phyloP scores from a whole-genome alignment of 2,329 filamentous ascomycete genomes.

The Neofusicoccum laricinum region DNA sequence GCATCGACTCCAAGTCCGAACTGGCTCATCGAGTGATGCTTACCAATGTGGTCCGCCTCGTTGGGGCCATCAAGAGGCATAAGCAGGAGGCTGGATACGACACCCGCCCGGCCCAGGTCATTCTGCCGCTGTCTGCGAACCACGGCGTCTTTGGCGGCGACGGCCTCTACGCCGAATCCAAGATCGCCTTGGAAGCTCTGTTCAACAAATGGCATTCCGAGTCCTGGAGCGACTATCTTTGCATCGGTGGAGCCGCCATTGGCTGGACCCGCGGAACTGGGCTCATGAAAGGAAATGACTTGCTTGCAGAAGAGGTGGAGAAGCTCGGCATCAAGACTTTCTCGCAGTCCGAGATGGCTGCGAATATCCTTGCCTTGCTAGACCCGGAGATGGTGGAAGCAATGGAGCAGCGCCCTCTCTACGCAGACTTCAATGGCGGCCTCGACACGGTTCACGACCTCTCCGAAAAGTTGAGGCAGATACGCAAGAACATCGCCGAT shows the following conservation, averaged over 20 bases:
- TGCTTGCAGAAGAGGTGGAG: conserved; percentile 38
- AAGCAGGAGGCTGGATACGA: neutral
- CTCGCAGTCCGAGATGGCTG: conserved; percentile 30
- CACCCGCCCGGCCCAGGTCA: conserved; percentile 28
- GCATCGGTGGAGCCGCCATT: conserved; percentile 42
- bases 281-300: conserved; percentile 44
- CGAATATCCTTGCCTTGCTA: conserved; percentile 38
- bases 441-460: conserved; percentile 26
- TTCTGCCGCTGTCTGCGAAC: conserved; percentile 46
- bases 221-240: conserved; percentile 38
- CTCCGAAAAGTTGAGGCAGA: conserved; percentile 18
- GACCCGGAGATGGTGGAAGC: conserved; percentile 27
- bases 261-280: conserved; percentile 48
- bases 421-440: conserved; percentile 41
- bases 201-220: conserved; percentile 37
- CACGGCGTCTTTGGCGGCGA: conserved; percentile 44
- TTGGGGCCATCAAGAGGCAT: too few relatives aligned
- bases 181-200: conserved; percentile 39
- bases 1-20: too few relatives aligned
- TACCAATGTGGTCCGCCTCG: too few relatives aligned
- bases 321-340: conserved; percentile 39
- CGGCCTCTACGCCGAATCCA: conserved; percentile 46
- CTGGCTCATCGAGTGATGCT: too few relatives aligned
- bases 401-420: conserved; percentile 35
- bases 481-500: conserved; percentile 18